Percentiles rank a stretch among this genome's conserved stretches.
These are phyloP conservation scores for Solanum pimpinellifolium DNA, from an alignment of 257 asterid species.

Conservation along the genomic window DNA sequence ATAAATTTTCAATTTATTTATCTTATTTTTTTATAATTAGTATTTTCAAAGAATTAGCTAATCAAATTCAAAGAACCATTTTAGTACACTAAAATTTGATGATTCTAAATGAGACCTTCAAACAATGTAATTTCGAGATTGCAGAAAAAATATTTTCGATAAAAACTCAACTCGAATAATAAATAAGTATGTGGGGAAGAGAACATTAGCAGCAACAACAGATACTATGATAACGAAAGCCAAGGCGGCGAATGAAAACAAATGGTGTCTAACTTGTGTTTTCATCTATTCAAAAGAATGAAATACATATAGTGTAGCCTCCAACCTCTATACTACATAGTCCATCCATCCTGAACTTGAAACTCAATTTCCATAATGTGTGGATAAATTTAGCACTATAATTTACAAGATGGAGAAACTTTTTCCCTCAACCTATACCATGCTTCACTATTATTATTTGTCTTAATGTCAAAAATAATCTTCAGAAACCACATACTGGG, in stretches of 20 bases:
- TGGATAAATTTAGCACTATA: neutral
- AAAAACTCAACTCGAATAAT: neutral
- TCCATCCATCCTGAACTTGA: neutral
- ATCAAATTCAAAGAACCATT: too few relatives aligned
- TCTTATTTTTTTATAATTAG: too few relatives aligned
- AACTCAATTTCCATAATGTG: neutral
- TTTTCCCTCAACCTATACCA: neutral
- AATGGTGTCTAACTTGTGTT: neutral
- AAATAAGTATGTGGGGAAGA: neutral
- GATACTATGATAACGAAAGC: neutral
- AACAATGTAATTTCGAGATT: neutral
- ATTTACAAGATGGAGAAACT: neutral
- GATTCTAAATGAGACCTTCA: neutral
- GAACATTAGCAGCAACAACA: neutral
- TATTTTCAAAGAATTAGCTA: neutral
- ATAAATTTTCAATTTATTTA: too few relatives aligned
- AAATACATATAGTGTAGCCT: neutral
- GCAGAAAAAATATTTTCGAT: accelerated
- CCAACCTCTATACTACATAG: neutral
- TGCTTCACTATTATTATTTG: neutral
- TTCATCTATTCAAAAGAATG: neutral
- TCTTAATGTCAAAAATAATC: neutral
- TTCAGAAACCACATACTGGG: neutral
- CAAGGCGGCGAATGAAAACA: neutral
- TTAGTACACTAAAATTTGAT: neutral